These are phyloP conservation scores for Carnegiea gigantea DNA, from an alignment of 179 eudicot species.

Conservation along the genomic window DNA sequence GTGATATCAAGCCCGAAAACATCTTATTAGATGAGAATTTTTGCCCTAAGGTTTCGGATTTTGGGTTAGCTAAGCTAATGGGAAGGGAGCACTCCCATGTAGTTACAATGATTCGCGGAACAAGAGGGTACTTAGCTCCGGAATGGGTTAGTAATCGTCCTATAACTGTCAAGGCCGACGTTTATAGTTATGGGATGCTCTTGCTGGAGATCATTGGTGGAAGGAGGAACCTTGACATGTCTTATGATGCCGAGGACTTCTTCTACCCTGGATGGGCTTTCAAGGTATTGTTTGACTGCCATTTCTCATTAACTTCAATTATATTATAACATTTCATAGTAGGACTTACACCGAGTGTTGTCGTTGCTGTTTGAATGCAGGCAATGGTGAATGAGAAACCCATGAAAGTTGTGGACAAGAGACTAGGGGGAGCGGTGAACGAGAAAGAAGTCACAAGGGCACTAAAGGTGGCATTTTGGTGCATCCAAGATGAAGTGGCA, in stretches of 20 bases:
- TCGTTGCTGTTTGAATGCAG: slow-evolving; percentile 26
- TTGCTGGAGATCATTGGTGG: slow-evolving; percentile 85
- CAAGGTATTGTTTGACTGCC: slow-evolving; percentile 43
- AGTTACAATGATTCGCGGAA: slow-evolving; percentile 89
- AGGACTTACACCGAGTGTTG: neutral
- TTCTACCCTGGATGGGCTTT: slow-evolving; percentile 93
- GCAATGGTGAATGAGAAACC: slow-evolving; percentile 62
- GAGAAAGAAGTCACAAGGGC: slow-evolving; percentile 66
- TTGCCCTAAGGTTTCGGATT: slow-evolving; percentile 86
- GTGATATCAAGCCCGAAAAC: slow-evolving; percentile 92
- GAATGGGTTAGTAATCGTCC: slow-evolving; percentile 96
- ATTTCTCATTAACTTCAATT: neutral
- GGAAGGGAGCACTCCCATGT: slow-evolving; percentile 84
- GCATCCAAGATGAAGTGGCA: slow-evolving; percentile 82
- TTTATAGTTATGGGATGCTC: slow-evolving; percentile 88
- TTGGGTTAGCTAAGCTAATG: slow-evolving; percentile 88
- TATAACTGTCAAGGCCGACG: slow-evolving; percentile 87
- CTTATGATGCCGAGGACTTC: slow-evolving; percentile 63
- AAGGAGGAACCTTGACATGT: slow-evolving; percentile 85
- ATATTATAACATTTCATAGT: too few relatives aligned
- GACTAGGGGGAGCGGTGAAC: slow-evolving; percentile 59
- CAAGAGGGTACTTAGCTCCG: slow-evolving; percentile 94
- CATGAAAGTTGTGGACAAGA: slow-evolving; percentile 63
- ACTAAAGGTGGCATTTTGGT: slow-evolving; percentile 78
- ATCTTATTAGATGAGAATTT: slow-evolving; percentile 71